Base-by-base conservation (phyloP, 148 eudicot genomes). In the Nyssa sinensis region DNA sequence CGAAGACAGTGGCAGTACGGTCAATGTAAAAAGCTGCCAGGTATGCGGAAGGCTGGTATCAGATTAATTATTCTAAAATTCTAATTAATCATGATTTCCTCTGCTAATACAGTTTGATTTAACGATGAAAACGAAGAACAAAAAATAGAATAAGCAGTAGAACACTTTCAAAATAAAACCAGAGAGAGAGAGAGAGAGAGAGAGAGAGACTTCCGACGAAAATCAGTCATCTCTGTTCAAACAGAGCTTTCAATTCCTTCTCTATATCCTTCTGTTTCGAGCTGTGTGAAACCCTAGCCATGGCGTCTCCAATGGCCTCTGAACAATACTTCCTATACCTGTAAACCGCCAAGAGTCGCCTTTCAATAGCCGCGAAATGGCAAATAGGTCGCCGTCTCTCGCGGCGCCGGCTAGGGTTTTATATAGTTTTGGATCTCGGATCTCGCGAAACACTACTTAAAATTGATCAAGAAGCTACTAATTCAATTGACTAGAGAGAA, bases 391-490 rank as follows among this genome's bases (percentile, higher is more conserved):
- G 68, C 73, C 53, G 79, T 61, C 41, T 4, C 47, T 33, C 30
- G 64, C 24, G 61, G 57, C 65, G 53, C 58, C 72, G 29, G 72
- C 78, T 81, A 81, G 85, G 84, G 83, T 3, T 44, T 78, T 65
- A 16, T 71, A 65, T 25, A 58, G 16, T 13, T 29, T 60, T 67
- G 79, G 82, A 83, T 83, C 88, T 55, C 81, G 70, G 81, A 81
- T 82, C 86, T 78, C 82, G 19, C 62, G 70, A 33, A 72, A 67
- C 24, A 84, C 86, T n/a, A 77, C 82, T 23, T 85, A 44, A 44
- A 35, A 37, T 37, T 35, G 74, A 61, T 55, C 25, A 6, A 5
- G 6, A 19, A 17, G 5, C 53, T 61, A 9, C 64, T 19, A 44
- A 44, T 64, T 49, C 35, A 49, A 68, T 68, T 23, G 23, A 4